Conservation (phyloP, 2,329 filamentous ascomycete genomes). For the Herpotrichia juniperi region DNA sequence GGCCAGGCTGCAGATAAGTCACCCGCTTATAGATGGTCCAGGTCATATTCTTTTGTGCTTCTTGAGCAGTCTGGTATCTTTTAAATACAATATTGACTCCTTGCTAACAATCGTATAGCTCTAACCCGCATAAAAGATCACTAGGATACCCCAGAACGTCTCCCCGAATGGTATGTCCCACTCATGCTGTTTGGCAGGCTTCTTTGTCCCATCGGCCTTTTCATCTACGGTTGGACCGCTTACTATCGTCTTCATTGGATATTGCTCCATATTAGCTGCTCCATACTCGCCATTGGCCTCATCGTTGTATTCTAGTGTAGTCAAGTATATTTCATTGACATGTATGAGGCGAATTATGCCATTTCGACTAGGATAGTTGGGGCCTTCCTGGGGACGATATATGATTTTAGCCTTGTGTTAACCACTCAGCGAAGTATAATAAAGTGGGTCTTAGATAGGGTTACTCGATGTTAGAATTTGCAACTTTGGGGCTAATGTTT, state of each 20-base stretch:
- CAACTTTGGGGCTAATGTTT: too few species aligned
- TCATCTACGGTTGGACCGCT: slow-evolving; percentile 63
- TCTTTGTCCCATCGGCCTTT: slow-evolving; percentile 54
- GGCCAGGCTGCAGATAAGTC: slow-evolving; percentile 47
- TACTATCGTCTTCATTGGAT: slow-evolving; percentile 62
- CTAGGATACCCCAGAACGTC: slow-evolving; percentile 35
- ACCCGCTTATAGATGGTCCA: slow-evolving; percentile 53
- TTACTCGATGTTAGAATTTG: too few species aligned
- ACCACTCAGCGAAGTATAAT: too few species aligned
- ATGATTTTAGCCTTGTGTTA: too few species aligned
- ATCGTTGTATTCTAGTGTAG: slow-evolving; percentile 64
- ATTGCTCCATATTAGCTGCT: slow-evolving; percentile 59
- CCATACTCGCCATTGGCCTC: slow-evolving; percentile 52
- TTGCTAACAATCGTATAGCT: slow-evolving; percentile 12
- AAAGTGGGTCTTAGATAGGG: too few species aligned
- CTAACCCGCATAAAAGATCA: slow-evolving; percentile 30
- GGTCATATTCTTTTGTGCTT: slow-evolving; percentile 10
- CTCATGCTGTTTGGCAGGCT: slow-evolving; percentile 62
- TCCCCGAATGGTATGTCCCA: slow-evolving; percentile 54
- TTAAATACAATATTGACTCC: background rate
- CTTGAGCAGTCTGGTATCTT: background rate
- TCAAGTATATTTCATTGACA: too few species aligned
- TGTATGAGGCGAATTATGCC: too few species aligned
- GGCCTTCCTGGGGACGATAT: too few species aligned
- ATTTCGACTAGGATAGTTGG: too few species aligned